Evolutionary conservation across 2,329 filamentous ascomycete species (phyloP).

Genomic region (Diatrype stigma): DNA sequence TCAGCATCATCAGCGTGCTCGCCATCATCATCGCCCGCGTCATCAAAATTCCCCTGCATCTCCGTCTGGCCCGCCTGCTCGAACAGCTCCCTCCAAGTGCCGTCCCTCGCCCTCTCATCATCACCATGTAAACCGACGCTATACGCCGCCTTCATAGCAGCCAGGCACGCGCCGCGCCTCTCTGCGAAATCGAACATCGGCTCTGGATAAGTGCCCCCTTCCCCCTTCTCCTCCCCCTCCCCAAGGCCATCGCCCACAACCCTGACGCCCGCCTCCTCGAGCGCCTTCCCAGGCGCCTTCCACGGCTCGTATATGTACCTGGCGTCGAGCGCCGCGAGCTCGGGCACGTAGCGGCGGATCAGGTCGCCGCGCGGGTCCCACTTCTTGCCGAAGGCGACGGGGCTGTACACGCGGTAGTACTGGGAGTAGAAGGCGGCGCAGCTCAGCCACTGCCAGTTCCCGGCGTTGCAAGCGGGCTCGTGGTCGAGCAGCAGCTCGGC

Average conservation of each 20-base stretch:
- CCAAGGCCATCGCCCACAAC: constrained; percentile 47
- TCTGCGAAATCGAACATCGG: constrained; percentile 74
- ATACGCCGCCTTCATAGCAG: constrained; percentile 69
- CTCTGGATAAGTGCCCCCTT: constrained; percentile 58
- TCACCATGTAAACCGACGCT: constrained; percentile 60
- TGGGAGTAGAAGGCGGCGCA: constrained; percentile 73
- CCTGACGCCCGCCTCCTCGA: constrained; percentile 62
- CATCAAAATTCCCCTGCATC: constrained; percentile 34
- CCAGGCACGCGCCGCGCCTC: constrained; percentile 58
- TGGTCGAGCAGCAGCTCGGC: constrained; percentile 74
- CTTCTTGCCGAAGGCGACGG: constrained; percentile 68
- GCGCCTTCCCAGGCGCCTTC: constrained; percentile 65
- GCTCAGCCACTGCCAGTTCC: constrained; percentile 76
- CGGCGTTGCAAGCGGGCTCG: constrained; percentile 67
- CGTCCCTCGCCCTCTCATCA: constrained; percentile 57
- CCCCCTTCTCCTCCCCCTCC: no score
- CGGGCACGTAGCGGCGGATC: constrained; percentile 63
- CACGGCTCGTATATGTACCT: constrained; percentile 32
- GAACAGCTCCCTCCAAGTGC: constrained; percentile 49
- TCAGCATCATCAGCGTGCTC: no score
- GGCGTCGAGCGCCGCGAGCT: constrained; percentile 43
- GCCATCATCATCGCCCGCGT: no score
- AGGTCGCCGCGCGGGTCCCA: constrained; percentile 68
- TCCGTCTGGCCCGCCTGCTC: constrained; percentile 34
- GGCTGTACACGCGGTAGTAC: constrained; percentile 67